Percentiles rank a stretch among this genome's conserved stretches.
Evolutionary conservation across 1,284 basidiomycete species (phyloP).

Genomic region (Papiliotrema flavescens): DNA sequence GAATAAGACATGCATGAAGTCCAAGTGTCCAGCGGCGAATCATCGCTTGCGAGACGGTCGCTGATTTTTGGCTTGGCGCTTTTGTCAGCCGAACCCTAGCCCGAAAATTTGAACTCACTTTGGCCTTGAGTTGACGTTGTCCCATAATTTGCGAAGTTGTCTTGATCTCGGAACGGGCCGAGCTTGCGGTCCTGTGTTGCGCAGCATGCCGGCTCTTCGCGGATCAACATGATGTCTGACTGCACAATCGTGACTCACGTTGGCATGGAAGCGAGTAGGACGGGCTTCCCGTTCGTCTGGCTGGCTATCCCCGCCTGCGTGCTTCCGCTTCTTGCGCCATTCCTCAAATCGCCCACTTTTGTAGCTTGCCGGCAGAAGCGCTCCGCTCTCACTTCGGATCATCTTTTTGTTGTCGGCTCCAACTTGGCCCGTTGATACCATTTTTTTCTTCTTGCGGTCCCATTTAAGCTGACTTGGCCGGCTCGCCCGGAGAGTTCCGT

Average conservation of each 20-base stretch:
- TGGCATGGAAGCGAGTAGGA: neutral
- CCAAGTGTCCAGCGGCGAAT: too few relatives aligned
- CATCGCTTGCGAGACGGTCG: neutral
- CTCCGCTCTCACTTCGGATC: conserved; percentile 88
- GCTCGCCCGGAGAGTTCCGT: conserved; percentile 60
- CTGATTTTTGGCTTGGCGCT: neutral
- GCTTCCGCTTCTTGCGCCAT: conserved; percentile 55
- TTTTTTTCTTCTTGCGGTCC: conserved; percentile 97
- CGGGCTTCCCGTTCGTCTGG: neutral
- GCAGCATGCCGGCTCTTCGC: neutral
- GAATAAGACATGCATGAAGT: too few relatives aligned
- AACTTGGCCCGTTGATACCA: conserved; percentile 75
- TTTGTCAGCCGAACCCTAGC: neutral
- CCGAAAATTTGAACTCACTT: neutral
- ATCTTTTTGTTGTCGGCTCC: conserved; percentile 94
- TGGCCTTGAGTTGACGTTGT: neutral
- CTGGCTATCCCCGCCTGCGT: neutral
- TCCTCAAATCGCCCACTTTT: conserved; percentile 91
- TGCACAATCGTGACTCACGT: neutral
- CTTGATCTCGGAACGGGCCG: neutral
- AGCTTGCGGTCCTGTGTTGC: neutral
- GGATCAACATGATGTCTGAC: neutral
- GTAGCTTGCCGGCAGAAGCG: conserved; percentile 87
- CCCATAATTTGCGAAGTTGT: neutral
- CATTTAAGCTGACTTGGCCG: conserved; percentile 67